phyloP scores from a whole-genome alignment of 75 land plant genomes.

The Pinus tabuliformis region DNA sequence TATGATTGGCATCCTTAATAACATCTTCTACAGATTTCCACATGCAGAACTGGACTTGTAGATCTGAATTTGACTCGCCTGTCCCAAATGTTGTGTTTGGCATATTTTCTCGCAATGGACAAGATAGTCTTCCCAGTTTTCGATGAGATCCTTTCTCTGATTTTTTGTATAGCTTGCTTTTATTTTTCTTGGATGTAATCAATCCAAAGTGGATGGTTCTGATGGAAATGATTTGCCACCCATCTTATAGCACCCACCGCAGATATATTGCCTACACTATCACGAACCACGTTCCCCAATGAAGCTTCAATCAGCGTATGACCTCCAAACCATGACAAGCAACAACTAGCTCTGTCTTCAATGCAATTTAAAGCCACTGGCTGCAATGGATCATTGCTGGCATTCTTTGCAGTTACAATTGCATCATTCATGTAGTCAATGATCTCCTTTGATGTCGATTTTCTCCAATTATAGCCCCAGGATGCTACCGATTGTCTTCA shows the following conservation, averaged over 20 bases:
- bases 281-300: no score
- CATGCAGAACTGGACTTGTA: conserved; percentile 30
- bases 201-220: conserved; percentile 34
- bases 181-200: conserved; percentile 23
- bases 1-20: conserved; percentile 30
- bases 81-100: conserved; percentile 23
- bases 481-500: no score
- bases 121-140: conserved; percentile 27
- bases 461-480: conserved; percentile 55
- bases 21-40: conserved; percentile 43
- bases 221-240: conserved; percentile 41
- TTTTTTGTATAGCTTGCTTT: conserved; percentile 3
- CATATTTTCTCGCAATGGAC: conserved; percentile 19
- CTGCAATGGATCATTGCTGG: conserved; percentile 13
- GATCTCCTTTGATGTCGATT: conserved; percentile 23
- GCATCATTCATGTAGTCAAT: conserved; percentile 34
- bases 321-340: no score
- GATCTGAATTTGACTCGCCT: conserved; percentile 15
- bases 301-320: no score
- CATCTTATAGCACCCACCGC: no score
- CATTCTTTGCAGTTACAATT: conserved; percentile 17
- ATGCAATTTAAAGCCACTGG: no score
- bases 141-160: conserved; percentile 14
- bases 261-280: no score
- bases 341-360: no score